phyloP scores from a whole-genome alignment of 1,139 yeast genomes.

The Zygosaccharomyces pseudobailii region DNA sequence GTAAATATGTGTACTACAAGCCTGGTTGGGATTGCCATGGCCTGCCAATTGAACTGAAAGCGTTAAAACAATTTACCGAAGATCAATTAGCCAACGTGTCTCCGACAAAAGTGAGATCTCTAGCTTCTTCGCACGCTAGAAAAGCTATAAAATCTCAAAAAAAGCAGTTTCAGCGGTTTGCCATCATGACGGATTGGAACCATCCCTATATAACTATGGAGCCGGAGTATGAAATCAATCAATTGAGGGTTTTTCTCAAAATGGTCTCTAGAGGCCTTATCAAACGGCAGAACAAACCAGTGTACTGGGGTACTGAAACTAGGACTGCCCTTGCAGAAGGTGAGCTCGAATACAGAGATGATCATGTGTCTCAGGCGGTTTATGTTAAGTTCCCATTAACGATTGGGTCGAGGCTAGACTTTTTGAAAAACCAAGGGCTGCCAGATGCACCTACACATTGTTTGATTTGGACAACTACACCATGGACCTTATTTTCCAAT shows the following conservation, averaged over 20 bases:
- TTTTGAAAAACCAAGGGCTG: constrained; percentile 4
- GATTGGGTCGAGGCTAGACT: constrained; percentile 15
- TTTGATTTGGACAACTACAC: constrained; percentile 95
- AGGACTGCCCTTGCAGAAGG: constrained; percentile 95
- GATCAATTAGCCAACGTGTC: constrained; percentile 32
- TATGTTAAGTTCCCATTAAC: constrained; percentile 63
- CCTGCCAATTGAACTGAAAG: constrained; percentile 87
- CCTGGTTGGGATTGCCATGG: constrained; percentile 99
- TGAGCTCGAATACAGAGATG: constrained; percentile 78
- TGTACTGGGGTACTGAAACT: constrained; percentile 95
- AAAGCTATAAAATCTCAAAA: constrained; percentile 61
- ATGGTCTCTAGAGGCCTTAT: constrained; percentile 66
- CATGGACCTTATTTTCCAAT: constrained; percentile 94
- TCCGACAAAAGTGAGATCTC: constrained; percentile 53
- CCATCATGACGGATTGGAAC: constrained; percentile 78
- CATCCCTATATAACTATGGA: constrained; percentile 69
- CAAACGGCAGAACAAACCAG: constrained; percentile 85
- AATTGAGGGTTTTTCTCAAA: constrained; percentile 61
- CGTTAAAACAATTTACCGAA: constrained; percentile 42
- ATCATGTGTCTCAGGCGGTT: constrained; percentile 67
- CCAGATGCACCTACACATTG: constrained; percentile 13
- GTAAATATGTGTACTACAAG: constrained; percentile 59
- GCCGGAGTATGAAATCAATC: constrained; percentile 66
- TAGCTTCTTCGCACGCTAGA: constrained; percentile 66
- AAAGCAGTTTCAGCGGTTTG: constrained; percentile 60